These are phyloP conservation scores for Epichloe sylvatica DNA, from an alignment of 2,329 filamentous ascomycete genomes.

Conservation along the genomic window DNA sequence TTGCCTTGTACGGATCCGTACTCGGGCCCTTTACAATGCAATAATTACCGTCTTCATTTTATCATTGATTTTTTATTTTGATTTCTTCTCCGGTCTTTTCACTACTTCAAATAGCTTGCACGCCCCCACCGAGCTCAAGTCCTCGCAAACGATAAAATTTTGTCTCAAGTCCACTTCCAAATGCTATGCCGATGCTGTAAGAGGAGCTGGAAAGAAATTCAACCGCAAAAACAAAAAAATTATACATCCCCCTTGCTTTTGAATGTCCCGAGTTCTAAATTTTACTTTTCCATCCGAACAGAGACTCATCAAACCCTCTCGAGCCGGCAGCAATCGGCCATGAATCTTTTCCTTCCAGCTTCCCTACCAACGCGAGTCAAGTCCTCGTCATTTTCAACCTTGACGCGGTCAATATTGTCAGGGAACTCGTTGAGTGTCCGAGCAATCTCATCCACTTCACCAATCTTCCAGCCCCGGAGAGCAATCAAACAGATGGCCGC, in stretches of 20 bases:
- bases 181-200: neutral
- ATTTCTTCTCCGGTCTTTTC: too few species aligned
- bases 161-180: neutral
- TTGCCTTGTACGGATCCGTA: too few species aligned
- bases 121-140: too few species aligned
- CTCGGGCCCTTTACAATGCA: too few species aligned
- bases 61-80: too few species aligned
- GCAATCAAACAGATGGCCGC: slow-evolving; percentile 23
- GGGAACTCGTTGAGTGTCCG: slow-evolving; percentile 17
- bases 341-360: slow-evolving; percentile 19
- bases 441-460: slow-evolving; percentile 19
- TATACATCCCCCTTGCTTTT: too few species aligned
- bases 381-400: slow-evolving; percentile 18
- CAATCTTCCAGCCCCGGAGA: slow-evolving; percentile 26
- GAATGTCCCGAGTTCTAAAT: too few species aligned
- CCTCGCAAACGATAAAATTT: neutral
- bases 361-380: slow-evolving; percentile 15
- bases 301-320: slow-evolving; percentile 13
- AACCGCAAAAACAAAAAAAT: too few species aligned
- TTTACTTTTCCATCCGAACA: neutral
- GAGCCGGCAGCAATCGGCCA: slow-evolving; percentile 18
- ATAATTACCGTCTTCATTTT: too few species aligned
- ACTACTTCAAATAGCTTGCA: too few species aligned
- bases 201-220: neutral
- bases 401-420: slow-evolving; percentile 18